Evolutionary conservation across 305 asterid genomes (phyloP), one percentile per base, ranked within the genome.

Genomic region (Fraxinus nigra): DNA sequence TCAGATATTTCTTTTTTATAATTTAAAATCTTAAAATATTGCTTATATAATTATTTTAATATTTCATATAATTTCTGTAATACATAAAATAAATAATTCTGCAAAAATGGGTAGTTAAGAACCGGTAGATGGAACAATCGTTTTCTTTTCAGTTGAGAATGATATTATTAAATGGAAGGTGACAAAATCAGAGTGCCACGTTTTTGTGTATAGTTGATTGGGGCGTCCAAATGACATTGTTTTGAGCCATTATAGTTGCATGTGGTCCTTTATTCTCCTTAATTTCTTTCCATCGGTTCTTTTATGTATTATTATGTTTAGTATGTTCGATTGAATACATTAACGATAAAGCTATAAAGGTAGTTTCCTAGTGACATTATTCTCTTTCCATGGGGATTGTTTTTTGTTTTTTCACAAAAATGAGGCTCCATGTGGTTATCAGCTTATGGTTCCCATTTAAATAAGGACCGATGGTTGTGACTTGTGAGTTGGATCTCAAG

Each of bases 381-480:
- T 43, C 56, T 37, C 40, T 82, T 61, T 59, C 73, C 35, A 79
- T 74, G 33, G 77, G 56, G 59, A 75, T 82, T 78, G 67, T 80
- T 85, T 75, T 84, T 86, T n/a, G 65, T n/a, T 54, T 73, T 74
- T 80, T 85, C n/a, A 16, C 81, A 75, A 54, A 86, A 78, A 74
- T 18, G 81, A 81, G 72, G 40, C 65, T 35, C 54, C 13, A 80
- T 81, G 59, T 83, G 80, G 20, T 48, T 35, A 78, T 56, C 10
- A 10, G 37, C 18, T 26, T 28, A 18, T 74, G 86, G 91, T 90
- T 13, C 87, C 87, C 88, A 72, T 46, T 87, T 87, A 84, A 88
- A 86, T 85, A 80, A 85, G 85, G 74, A 82, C 93, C 93, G 82
- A 85, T 85, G 89, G 82, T 87, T 46, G 89, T 87, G 90, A 82